Evolutionary conservation across 805 yeast genomes (phyloP).

Genomic region (Schwanniomyces yamadae): DNA sequence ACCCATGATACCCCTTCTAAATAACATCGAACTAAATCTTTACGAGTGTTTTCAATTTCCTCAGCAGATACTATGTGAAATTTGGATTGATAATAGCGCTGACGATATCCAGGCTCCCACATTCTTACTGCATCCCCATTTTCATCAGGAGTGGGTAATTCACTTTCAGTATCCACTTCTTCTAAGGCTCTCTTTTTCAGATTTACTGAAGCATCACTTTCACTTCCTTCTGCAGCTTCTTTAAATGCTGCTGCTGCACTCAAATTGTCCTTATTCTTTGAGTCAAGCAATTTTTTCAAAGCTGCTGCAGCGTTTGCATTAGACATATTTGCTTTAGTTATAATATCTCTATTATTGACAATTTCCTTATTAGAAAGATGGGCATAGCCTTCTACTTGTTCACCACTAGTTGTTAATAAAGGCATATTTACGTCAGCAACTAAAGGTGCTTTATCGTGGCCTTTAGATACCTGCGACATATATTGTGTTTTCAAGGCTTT

Average conservation of each 20-base stretch:
- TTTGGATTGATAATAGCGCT: conserved; percentile 76
- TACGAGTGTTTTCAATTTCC: conserved; percentile 52
- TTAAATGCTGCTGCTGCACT: conserved; percentile 48
- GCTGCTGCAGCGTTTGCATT: conserved; percentile 68
- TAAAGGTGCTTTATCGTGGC: conserved; percentile 74
- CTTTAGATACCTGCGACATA: conserved; percentile 58
- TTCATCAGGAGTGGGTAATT: conserved; percentile 34
- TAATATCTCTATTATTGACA: conserved; percentile 58
- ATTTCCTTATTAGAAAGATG: conserved; percentile 69
- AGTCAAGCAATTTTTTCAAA: conserved; percentile 40
- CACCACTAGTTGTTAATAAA: conserved; percentile 72
- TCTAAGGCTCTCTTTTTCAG: conserved; percentile 18
- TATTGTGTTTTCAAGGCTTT: conserved; percentile 43
- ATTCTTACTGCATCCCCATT: conserved; percentile 55
- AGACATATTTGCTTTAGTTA: conserved; percentile 70
- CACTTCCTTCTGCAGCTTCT: conserved; percentile 18
- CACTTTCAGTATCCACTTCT: conserved; percentile 18
- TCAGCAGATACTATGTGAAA: conserved; percentile 59
- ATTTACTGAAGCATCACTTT: conserved; percentile 9
- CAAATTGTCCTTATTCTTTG: conserved; percentile 31
- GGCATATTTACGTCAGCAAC: conserved; percentile 72
- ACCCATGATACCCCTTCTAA: conserved; percentile 98
- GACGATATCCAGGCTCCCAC: conserved; percentile 85
- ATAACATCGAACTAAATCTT: conserved; percentile 66
- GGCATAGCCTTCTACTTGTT: conserved; percentile 62